phyloP scores from a whole-genome alignment of 805 yeast species.

The Saturnispora serradocipensis region DNA sequence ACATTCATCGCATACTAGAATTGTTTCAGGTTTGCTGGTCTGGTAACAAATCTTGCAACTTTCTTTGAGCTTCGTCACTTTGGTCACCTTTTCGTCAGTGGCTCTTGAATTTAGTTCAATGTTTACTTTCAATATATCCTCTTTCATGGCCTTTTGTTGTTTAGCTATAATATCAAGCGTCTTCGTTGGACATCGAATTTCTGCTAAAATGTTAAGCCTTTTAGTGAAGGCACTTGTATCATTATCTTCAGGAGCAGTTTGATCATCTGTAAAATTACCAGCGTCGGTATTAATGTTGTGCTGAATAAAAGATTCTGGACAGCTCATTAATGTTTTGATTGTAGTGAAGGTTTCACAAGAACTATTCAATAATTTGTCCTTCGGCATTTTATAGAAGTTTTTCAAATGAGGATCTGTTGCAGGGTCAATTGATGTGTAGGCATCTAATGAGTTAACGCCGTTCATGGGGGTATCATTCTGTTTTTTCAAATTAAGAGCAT shows the following conservation, averaged over 20 bases:
- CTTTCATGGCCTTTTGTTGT: not conserved
- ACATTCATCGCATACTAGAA: constrained; percentile 67
- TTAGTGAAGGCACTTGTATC: not conserved
- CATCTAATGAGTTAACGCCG: not conserved
- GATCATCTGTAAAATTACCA: not conserved
- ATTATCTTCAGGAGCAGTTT: not conserved
- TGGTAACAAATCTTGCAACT: constrained; percentile 36
- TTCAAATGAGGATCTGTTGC: constrained; percentile 5
- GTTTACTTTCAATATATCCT: not conserved
- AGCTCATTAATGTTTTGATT: not conserved
- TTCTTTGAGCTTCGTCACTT: constrained; percentile 10
- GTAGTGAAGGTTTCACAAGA: not conserved
- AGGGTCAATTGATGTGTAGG: constrained; percentile 1
- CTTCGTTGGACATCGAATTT: not conserved
- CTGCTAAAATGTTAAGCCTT: not conserved
- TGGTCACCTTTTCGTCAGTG: not conserved
- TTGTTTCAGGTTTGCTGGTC: constrained; percentile 35
- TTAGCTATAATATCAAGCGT: not conserved
- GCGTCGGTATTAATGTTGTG: not conserved
- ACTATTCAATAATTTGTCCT: not conserved
- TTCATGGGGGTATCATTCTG: not conserved
- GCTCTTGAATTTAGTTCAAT: not conserved
- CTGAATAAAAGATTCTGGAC: not conserved
- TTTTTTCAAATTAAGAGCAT: constrained; percentile 14
- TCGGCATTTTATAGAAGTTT: constrained; percentile 1